Evolutionary conservation across 208 protist genomes (phyloP).

Genomic region (Trichomonas vaginalis): DNA sequence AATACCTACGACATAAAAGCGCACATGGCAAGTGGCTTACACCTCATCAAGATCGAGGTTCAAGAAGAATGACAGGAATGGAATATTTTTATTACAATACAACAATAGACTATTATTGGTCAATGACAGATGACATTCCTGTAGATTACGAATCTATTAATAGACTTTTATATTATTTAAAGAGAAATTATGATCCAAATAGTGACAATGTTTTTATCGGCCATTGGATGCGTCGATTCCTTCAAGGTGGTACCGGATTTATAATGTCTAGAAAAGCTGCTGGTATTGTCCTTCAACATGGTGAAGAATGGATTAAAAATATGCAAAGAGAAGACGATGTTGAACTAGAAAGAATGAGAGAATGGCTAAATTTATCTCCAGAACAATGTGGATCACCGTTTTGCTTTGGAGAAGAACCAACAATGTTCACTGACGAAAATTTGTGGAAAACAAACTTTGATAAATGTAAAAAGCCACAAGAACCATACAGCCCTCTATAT

Average conservation of each 20-base stretch:
- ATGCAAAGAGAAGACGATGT: neutral
- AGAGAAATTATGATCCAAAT: neutral
- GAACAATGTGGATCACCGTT: neutral
- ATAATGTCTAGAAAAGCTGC: neutral
- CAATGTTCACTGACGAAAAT: neutral
- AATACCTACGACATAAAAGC: too few relatives aligned
- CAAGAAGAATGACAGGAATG: too few relatives aligned
- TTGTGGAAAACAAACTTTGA: neutral
- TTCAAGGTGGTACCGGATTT: neutral
- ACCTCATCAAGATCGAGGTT: too few relatives aligned
- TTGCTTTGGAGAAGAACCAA: neutral
- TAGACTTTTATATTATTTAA: neutral
- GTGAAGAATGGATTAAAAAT: neutral
- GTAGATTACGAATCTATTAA: neutral
- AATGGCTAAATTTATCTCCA: neutral
- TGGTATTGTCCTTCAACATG: neutral
- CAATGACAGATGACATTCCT: neutral
- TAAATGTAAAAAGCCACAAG: neutral
- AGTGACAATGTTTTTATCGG: neutral
- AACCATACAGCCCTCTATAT: neutral
- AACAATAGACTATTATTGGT: neutral
- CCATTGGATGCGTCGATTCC: neutral
- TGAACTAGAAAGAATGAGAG: neutral
- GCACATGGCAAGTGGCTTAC: too few relatives aligned
- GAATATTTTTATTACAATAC: too few relatives aligned